Conservation (phyloP, 176 grass and related monocot species). For the Lolium rigidum region DNA sequence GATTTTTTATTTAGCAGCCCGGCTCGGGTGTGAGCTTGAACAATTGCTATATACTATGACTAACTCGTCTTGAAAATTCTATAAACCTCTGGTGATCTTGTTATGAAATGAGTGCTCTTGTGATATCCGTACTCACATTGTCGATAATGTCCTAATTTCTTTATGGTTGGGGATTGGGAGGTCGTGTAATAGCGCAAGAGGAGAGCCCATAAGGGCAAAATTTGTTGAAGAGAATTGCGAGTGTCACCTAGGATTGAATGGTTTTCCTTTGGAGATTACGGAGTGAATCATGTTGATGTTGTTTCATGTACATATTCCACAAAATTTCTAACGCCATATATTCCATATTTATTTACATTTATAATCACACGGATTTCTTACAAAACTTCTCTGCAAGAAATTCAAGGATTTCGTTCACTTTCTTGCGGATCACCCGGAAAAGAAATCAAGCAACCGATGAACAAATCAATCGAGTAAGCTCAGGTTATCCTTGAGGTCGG, state of each 20-base stretch:
- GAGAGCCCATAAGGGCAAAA: neutral
- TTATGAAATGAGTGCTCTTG: too few species aligned
- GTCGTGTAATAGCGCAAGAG: neutral
- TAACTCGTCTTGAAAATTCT: too few species aligned
- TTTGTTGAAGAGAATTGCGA: neutral
- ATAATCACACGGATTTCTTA: neutral
- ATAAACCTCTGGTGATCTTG: too few species aligned
- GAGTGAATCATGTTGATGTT: neutral
- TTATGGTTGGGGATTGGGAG: neutral
- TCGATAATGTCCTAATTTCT: neutral
- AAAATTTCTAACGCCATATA: neutral
- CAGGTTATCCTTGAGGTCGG: constrained; percentile 61
- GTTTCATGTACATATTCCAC: neutral
- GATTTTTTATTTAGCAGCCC: too few species aligned
- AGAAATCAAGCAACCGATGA: neutral
- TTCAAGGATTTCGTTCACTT: constrained; percentile 22
- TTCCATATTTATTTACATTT: neutral
- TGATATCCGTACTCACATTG: too few species aligned
- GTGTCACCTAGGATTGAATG: neutral
- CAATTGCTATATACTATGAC: too few species aligned
- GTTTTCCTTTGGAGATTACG: neutral
- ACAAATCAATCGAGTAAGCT: constrained; percentile 50
- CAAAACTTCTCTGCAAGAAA: constrained; percentile 22
- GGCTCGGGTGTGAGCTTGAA: too few species aligned
- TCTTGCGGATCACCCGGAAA: neutral